A percentile compares a stretch with the other conserved stretches of the same genome.
Conservation (phyloP, 768 basidiomycete genomes). For the Dioszegia hungarica region DNA sequence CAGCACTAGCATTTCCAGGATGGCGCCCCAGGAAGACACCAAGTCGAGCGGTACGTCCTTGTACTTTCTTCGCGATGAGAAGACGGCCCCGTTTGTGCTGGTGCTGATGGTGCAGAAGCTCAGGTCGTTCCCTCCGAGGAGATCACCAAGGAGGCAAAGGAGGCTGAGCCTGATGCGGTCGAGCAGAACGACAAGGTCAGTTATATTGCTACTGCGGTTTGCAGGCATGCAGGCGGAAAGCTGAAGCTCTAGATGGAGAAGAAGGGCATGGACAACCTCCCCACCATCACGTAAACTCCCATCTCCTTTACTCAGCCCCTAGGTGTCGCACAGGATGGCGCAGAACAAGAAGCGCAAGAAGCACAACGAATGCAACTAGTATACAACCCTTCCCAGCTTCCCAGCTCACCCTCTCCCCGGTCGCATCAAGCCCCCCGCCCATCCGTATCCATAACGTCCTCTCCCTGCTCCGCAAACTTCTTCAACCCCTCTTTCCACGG, state of each 20-base stretch:
- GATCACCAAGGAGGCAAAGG: conserved; percentile 31
- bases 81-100: neutral
- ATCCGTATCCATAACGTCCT: conserved; percentile 45
- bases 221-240: neutral
- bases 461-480: conserved; percentile 39
- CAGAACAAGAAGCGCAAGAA: neutral
- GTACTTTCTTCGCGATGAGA: neutral
- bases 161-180: conserved; percentile 39
- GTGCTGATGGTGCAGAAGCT: neutral
- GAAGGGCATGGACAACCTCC: conserved; percentile 33
- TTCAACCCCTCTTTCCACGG: conserved; percentile 74
- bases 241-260: conserved; percentile 31
- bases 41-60: neutral
- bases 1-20: neutral
- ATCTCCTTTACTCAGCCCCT: neutral
- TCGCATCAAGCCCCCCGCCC: conserved; percentile 25
- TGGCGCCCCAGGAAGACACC: conserved; percentile 8
- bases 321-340: no score
- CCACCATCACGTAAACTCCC: conserved; percentile 17
- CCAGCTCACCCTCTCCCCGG: neutral
- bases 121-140: conserved; percentile 26
- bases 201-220: neutral
- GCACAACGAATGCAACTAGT: neutral
- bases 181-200: conserved; percentile 35
- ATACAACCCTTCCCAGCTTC: neutral